These are phyloP conservation scores for Backusella mclennaniae DNA, from an alignment of 192 early-diverging fungal genomes.

Conservation along the genomic window DNA sequence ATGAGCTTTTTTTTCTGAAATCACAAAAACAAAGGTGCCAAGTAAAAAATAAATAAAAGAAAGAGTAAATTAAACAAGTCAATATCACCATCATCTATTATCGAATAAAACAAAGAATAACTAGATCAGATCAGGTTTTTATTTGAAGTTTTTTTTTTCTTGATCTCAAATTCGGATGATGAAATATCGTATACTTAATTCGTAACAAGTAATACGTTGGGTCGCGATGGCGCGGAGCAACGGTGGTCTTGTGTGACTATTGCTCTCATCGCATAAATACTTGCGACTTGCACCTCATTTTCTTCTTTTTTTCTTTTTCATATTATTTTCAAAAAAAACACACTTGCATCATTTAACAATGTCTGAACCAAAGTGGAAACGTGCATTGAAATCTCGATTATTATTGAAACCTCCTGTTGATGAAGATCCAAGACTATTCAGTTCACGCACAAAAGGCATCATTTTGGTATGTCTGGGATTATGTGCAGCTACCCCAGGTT, in stretches of 20 bases:
- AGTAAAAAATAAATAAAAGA: neutral
- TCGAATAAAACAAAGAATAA: too few species aligned
- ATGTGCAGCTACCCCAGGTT: slow-evolving; percentile 16
- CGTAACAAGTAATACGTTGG: neutral
- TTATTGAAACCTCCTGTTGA: slow-evolving; percentile 19
- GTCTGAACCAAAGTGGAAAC: slow-evolving; percentile 15
- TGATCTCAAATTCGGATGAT: neutral
- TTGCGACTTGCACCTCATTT: neutral
- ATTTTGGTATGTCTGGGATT: slow-evolving; percentile 16
- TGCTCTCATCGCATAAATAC: neutral
- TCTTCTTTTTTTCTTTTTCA: neutral
- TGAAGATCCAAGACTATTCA: slow-evolving; percentile 16
- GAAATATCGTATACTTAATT: neutral
- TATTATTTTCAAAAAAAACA: neutral
- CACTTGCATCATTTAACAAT: neutral
- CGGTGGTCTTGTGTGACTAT: neutral
- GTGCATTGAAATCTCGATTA: slow-evolving; percentile 18
- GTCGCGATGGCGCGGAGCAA: neutral
- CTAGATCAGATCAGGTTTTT: too few species aligned
- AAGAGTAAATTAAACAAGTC: neutral
- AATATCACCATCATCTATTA: neutral
- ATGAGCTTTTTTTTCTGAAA: too few species aligned
- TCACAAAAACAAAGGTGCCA: neutral
- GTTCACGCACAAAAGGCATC: slow-evolving; percentile 9
- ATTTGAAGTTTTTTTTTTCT: neutral